Evolutionary conservation across 305 asterid species (phyloP), one percentile per base, ranked within the genome.

Genomic region (Fraxinus dipetala): DNA sequence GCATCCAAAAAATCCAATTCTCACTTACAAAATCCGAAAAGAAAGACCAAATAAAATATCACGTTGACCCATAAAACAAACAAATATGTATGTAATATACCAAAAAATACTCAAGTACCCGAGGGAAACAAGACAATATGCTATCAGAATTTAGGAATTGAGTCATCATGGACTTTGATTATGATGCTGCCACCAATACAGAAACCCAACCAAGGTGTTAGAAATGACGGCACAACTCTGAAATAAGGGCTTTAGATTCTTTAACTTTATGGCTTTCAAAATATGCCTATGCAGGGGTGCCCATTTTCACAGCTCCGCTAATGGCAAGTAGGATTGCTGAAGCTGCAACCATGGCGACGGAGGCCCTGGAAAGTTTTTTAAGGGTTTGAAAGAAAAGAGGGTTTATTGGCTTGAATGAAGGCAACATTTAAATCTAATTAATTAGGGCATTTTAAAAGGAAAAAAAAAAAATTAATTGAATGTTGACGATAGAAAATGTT

Each of bases 111-210:
- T 45, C 24, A 56, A 7, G 54, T 75, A 85, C 92, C 89, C 72
- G 89, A 86, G 78, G 84, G 97, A 45, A 97, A 93, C 98, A 94
- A 93, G 84, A 93, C 91, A 77, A 95, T 84, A 80, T 89, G 96
- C 81, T 94, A 98, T n/a, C 94, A 89, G 61, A 93, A 72, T 89
- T 86, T 92, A 11, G 97, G 95, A 81, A 93, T 81, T 30, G 96
- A 90, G 72, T 96, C 95, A 81, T 94, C 95, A 5, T 93, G 94
- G 79, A 94, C 97, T 86, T 90, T 94, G 45, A 92, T 87, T 81
- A 98, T 94, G 92, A 96, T 93, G 95, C 99, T 94, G 16, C 98
- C 98, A 32, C 99, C 99, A 51, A 98, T 96, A 98, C 98, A 9
- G 98, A 94, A 18, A 94, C 99, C 98, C 98, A 94, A 38, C 99